Percentiles rank a stretch among this genome's conserved stretches.
These are phyloP conservation scores for Aspergillus panamensis DNA, from an alignment of 495 filamentous ascomycete genomes.

Conservation along the genomic window DNA sequence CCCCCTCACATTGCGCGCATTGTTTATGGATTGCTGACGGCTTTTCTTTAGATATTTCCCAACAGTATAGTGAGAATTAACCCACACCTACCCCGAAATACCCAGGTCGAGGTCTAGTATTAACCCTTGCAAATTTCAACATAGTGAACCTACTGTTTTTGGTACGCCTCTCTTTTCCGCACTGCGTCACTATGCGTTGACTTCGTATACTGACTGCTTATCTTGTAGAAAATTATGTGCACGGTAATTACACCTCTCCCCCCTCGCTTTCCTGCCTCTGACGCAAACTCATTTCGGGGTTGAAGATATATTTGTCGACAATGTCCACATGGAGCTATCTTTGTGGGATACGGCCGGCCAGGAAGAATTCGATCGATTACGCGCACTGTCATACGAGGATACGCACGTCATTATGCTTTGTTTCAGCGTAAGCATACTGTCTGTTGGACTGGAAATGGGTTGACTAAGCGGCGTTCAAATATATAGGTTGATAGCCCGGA, in stretches of 20 bases:
- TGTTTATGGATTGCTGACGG: conserved; percentile 23
- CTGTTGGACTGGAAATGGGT: background rate
- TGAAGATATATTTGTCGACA: conserved; percentile 94
- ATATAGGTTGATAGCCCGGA: conserved; percentile 80
- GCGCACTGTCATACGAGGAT: conserved; percentile 94
- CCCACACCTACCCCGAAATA: background rate
- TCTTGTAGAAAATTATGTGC: conserved; percentile 86
- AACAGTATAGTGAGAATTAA: conserved; percentile 75
- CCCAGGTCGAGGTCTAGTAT: conserved; percentile 15
- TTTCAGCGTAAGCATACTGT: conserved; percentile 63
- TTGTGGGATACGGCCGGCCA: conserved; percentile 98
- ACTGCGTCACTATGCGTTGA: background rate
- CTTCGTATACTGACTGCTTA: conserved; percentile 28
- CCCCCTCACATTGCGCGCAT: conserved; percentile 13
- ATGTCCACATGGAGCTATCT: conserved; percentile 91
- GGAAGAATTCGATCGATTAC: conserved; percentile 97
- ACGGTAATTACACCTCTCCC: conserved; percentile 57
- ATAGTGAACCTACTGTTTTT: conserved; percentile 91
- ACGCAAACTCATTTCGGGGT: conserved; percentile 12
- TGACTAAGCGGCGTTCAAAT: conserved; percentile 15
- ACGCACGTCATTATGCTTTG: conserved; percentile 98
- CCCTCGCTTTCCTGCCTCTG: background rate
- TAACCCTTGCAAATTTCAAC: conserved; percentile 24
- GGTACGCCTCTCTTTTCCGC: conserved; percentile 41
- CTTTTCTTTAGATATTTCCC: conserved; percentile 74